Evolutionary conservation across 768 basidiomycete genomes (phyloP).

Genomic region (Boletus vermiculosoides): DNA sequence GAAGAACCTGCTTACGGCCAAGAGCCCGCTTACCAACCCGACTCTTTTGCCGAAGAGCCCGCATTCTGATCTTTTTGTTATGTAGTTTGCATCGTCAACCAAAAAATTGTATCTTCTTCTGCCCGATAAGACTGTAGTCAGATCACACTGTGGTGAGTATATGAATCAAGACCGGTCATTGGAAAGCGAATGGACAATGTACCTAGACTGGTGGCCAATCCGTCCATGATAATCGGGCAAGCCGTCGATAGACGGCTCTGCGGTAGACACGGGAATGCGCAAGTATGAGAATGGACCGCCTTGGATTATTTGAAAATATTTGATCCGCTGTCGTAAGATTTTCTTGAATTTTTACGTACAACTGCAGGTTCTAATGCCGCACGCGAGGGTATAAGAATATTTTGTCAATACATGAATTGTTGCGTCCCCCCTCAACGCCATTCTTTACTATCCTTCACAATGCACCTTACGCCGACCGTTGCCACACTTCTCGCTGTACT

Average conservation of each 20-base stretch:
- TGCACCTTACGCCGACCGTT: conserved; percentile 18
- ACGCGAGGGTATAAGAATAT: not conserved
- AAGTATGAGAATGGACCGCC: not conserved
- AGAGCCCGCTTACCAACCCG: conserved; percentile 39
- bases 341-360: conserved; percentile 4
- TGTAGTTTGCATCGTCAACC: conserved; percentile 17
- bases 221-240: too few relatives aligned
- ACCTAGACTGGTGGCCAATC: too few relatives aligned
- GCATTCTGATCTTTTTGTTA: conserved; percentile 50
- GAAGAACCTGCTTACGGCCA: conserved; percentile 47
- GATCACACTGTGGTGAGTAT: not conserved
- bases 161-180: not conserved
- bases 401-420: not conserved
- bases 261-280: not conserved
- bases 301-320: too few relatives aligned
- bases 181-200: not conserved
- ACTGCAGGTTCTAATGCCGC: not conserved
- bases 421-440: not conserved
- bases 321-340: not conserved
- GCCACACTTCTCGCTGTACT: conserved; percentile 15
- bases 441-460: conserved; percentile 9
- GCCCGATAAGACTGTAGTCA: not conserved
- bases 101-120: conserved; percentile 14
- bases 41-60: conserved; percentile 48
- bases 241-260: too few relatives aligned